Base-by-base conservation (phyloP, 192 early-diverging fungal species). In the Oehlia diaphana region DNA sequence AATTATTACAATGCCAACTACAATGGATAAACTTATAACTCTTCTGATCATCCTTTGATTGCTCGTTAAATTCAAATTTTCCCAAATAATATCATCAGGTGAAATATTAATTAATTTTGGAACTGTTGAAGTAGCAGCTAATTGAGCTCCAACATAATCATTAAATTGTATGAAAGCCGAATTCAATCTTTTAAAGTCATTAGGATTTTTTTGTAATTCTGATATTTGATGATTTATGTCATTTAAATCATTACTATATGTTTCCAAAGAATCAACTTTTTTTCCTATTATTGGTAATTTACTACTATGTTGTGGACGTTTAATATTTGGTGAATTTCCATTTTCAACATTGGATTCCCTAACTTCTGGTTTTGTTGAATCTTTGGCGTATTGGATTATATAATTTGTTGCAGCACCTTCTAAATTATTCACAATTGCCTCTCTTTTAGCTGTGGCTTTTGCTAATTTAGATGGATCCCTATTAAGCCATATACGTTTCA, bases 161-260 rank as follows among this genome's bases (percentile, higher is more conserved):
- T 90, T 88, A 81, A 97, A 97, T 82, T 93, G 88, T 21, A 97
- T 89, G 83, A 97, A 94, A 5, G 94, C 95, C 35, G 93, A 91
- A 28, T 90, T 87, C 72, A 88, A 76, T 14, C 85, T 83, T 23
- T 69, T 73, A 64, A 80, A 82, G 9, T 70, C n/a, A 58, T 77
- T 69, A 5, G 77, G 42, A 1, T 84, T 39, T 31, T 85, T 49
- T 74, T 86, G 85, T 1, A 77, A 75, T 16, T 85, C 63, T 0
- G 83, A 76, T 14, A 93, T 92, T 21, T 76, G 72, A 42, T 82
- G 53, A 84, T 91, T 90, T 7, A 92, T 67, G 39, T 81, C 78
- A 2, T 63, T 47, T 13, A 92, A 83, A 33, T 83, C 66, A 5
- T 82, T 62, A 23, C 80, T 80, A 70, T 90, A 89, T 21, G 77